Conservation (phyloP, 2,329 filamentous ascomycete genomes). For the Nemania serpens region DNA sequence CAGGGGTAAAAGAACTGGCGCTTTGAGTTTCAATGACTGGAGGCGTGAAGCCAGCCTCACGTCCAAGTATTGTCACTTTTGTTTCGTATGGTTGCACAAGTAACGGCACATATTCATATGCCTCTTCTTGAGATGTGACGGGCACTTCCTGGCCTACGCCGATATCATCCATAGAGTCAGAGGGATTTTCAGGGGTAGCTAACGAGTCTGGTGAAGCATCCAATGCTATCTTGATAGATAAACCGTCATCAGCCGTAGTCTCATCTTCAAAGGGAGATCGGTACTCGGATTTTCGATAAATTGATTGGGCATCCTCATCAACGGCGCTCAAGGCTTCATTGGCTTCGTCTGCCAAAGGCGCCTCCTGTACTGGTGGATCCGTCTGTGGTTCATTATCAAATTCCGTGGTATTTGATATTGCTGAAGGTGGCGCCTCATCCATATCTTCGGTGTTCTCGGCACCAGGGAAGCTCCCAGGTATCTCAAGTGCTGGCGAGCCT, state of each 20-base stretch:
- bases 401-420: slow-evolving; percentile 67
- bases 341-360: slow-evolving; percentile 31
- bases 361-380: slow-evolving; percentile 51
- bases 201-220: slow-evolving; percentile 41
- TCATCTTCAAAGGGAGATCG: slow-evolving; percentile 58
- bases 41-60: slow-evolving; percentile 46
- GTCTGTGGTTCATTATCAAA: slow-evolving; percentile 76
- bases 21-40: slow-evolving; percentile 21
- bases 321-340: slow-evolving; percentile 15
- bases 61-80: slow-evolving; percentile 56
- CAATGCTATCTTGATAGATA: slow-evolving; percentile 49
- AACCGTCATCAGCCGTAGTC: slow-evolving; percentile 42
- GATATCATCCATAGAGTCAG: slow-evolving; percentile 36
- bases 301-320: slow-evolving; percentile 31
- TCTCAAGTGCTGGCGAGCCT: slow-evolving; percentile 70
- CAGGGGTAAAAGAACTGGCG: not conserved
- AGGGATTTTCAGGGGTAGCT: slow-evolving; percentile 33
- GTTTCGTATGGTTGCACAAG: slow-evolving; percentile 48
- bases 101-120: slow-evolving; percentile 49
- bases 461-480: slow-evolving; percentile 65
- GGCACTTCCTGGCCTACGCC: slow-evolving; percentile 35
- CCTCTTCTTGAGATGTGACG: slow-evolving; percentile 44
- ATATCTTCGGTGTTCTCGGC: slow-evolving; percentile 44
- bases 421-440: slow-evolving; percentile 60
- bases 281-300: slow-evolving; percentile 49